phyloP scores from a whole-genome alignment of 345 rosid genomes.

The Iberis pinnata region DNA sequence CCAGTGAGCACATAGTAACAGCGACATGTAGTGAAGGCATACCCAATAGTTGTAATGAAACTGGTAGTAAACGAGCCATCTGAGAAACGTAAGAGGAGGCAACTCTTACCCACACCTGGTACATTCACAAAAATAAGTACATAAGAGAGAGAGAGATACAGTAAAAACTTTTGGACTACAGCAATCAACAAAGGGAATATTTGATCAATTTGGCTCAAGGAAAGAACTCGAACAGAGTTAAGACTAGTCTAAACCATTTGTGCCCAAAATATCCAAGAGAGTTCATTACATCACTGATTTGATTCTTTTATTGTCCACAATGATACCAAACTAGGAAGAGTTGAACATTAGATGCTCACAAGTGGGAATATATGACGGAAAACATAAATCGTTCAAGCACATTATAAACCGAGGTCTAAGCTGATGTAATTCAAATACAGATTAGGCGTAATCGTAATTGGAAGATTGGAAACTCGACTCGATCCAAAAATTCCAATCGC shows the following conservation, averaged over 20 bases:
- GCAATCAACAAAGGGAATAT: background rate
- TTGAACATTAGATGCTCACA: constrained; percentile 8
- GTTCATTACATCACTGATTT: constrained; percentile 1
- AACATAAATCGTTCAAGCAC: background rate
- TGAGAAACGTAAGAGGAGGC: constrained; percentile 84
- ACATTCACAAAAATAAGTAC: background rate
- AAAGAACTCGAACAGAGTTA: background rate
- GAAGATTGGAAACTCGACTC: background rate
- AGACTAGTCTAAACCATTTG: background rate
- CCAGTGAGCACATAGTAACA: background rate
- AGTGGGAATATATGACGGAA: background rate
- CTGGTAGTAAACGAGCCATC: constrained; percentile 96
- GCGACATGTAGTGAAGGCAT: background rate
- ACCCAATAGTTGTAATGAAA: constrained; percentile 94
- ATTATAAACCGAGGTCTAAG: background rate
- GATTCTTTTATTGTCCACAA: background rate
- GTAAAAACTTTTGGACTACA: background rate
- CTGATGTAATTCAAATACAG: constrained; percentile 1
- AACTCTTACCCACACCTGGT: constrained; percentile 92
- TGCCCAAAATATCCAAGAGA: constrained; percentile 1
- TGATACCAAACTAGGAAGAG: background rate
- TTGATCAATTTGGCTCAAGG: background rate
- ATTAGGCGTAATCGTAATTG: background rate
- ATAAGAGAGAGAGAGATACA: background rate
- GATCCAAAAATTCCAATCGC: background rate